These are phyloP conservation scores for Colletotrichum viniferum DNA, from an alignment of 2,329 filamentous ascomycete species.

Conservation along the genomic window DNA sequence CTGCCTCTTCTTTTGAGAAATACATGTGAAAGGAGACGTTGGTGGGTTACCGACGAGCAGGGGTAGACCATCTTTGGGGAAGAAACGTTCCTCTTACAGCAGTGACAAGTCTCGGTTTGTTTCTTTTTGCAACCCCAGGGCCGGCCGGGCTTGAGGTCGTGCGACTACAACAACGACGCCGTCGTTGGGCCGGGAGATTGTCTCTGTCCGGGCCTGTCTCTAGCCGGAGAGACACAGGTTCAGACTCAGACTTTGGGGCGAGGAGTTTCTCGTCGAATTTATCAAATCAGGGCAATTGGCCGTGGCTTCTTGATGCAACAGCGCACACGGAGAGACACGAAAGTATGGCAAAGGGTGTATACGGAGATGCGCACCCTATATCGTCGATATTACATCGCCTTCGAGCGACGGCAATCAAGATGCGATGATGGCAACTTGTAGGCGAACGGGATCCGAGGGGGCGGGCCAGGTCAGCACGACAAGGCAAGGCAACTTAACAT, in stretches of 20 bases:
- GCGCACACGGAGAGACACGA: not conserved
- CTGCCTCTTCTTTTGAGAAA: not conserved
- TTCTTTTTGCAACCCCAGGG: not conserved
- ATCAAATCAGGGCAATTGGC: conserved; percentile 9
- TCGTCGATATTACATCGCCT: not conserved
- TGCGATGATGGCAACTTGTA: not conserved
- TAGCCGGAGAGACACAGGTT: conserved; percentile 10
- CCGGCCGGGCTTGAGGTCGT: not conserved
- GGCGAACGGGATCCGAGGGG: not conserved
- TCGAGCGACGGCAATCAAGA: not conserved
- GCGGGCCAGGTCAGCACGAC: not conserved
- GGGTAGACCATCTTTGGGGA: conserved; percentile 6
- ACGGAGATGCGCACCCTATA: not conserved
- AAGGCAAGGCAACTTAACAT: not conserved
- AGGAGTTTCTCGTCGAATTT: not conserved
- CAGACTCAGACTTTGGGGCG: conserved; percentile 7
- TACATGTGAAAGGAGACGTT: conserved; percentile 17
- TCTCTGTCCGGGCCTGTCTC: conserved; percentile 14
- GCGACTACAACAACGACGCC: not conserved
- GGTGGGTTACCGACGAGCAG: conserved; percentile 6
- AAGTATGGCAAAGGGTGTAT: not conserved
- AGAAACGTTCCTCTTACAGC: conserved; percentile 12
- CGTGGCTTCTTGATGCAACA: conserved; percentile 6
- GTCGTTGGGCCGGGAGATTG: not conserved
- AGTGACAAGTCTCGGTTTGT: conserved; percentile 7